phyloP scores from a whole-genome alignment of 2,329 filamentous ascomycete genomes.

The Diplocarpon mali region DNA sequence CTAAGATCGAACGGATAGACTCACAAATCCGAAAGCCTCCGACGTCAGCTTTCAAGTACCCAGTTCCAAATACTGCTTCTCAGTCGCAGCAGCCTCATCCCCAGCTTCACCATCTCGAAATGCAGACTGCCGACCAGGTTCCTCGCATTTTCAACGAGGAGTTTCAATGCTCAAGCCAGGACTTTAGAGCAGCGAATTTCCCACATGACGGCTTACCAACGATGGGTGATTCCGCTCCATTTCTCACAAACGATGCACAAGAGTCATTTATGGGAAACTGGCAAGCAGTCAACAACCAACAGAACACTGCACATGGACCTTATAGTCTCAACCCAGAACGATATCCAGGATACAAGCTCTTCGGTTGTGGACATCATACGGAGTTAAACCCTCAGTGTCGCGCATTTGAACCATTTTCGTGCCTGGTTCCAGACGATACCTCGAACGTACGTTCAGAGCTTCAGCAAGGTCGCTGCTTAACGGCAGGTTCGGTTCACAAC shows the following conservation, averaged over 20 bases:
- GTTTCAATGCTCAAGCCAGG: background rate
- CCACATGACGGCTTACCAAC: background rate
- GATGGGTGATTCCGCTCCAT: background rate
- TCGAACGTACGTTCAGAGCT: too few relatives aligned
- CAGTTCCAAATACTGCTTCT: background rate
- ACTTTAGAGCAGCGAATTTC: background rate
- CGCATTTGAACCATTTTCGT: background rate
- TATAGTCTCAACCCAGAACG: background rate
- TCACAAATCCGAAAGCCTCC: background rate
- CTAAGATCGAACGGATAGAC: slow-evolving; percentile 5
- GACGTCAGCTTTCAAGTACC: background rate
- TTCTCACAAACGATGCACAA: background rate
- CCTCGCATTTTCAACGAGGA: background rate
- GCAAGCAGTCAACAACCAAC: background rate
- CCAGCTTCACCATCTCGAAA: background rate
- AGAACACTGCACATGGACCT: background rate
- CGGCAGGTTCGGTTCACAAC: too few relatives aligned
- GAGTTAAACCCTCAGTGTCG: background rate
- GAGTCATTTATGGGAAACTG: background rate
- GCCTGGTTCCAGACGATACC: background rate
- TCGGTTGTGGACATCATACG: background rate
- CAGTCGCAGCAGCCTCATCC: background rate
- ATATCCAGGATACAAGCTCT: background rate
- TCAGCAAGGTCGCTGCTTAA: too few relatives aligned
- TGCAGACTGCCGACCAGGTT: background rate